Evolutionary conservation across 192 early-diverging fungal species (phyloP).

Genomic region (Rhizoclosmatium globosum): DNA sequence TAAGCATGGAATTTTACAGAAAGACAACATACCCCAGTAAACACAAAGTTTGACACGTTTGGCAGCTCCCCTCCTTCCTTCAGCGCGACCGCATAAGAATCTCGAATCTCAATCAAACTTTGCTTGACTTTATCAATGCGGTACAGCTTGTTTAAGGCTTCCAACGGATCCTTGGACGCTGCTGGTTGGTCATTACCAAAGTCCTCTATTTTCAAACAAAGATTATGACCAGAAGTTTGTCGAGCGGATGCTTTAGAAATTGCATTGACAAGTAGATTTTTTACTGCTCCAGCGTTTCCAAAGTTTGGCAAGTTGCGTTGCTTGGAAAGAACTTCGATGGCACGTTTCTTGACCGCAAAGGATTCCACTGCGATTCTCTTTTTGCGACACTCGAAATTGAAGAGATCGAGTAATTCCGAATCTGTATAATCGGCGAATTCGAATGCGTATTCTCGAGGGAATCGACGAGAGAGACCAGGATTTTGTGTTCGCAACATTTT

Average conservation of each 20-base stretch:
- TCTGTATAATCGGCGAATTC: constrained; percentile 49
- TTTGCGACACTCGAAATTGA: constrained; percentile 26
- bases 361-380: constrained; percentile 29
- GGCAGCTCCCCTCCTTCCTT: constrained; percentile 35
- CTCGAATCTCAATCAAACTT: constrained; percentile 29
- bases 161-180: constrained; percentile 42
- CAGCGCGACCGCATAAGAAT: constrained; percentile 39
- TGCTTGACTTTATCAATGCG: constrained; percentile 33
- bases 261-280: constrained; percentile 36
- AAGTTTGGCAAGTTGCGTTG: constrained; percentile 50
- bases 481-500: constrained; percentile 50
- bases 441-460: constrained; percentile 49
- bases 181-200: constrained; percentile 17
- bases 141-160: constrained; percentile 36
- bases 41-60: constrained; percentile 47
- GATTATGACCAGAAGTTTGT: neutral
- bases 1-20: neutral
- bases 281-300: constrained; percentile 53
- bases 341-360: constrained; percentile 31
- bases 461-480: constrained; percentile 48
- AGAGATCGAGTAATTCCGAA: constrained; percentile 41
- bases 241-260: constrained; percentile 43
- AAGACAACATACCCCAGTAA: constrained; percentile 28
- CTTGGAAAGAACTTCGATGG: constrained; percentile 37
- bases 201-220: constrained; percentile 38